phyloP scores from a whole-genome alignment of 164 flowering plant genomes.

The Pachysandra terminalis region DNA sequence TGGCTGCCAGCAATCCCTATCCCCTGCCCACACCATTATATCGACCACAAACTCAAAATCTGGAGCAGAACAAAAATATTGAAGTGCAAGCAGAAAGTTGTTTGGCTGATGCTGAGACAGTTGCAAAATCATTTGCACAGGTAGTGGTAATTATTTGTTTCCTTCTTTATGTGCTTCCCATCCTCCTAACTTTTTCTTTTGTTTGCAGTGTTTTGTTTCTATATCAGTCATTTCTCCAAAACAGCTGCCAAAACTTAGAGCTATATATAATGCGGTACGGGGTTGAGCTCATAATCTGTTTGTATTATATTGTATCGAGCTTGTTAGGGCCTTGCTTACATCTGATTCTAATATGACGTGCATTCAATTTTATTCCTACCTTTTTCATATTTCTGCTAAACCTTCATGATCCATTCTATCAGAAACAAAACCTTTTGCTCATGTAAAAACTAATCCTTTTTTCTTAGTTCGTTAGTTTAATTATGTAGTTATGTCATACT shows the following conservation, averaged over 20 bases:
- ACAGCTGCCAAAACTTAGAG: constrained; percentile 74
- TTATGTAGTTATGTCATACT: too few species aligned
- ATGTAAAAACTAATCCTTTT: too few species aligned
- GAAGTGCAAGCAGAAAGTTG: constrained; percentile 57
- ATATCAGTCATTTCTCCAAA: constrained; percentile 90
- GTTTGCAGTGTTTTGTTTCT: constrained; percentile 71
- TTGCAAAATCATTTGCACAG: constrained; percentile 77
- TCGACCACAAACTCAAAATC: constrained; percentile 47
- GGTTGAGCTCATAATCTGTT: constrained; percentile 1
- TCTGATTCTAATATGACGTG: neutral
- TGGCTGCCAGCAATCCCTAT: constrained; percentile 88
- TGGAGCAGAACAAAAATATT: constrained; percentile 48
- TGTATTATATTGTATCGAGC: neutral
- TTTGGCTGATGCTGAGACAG: constrained; percentile 76
- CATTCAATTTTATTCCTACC: too few species aligned
- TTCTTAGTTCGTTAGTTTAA: too few species aligned
- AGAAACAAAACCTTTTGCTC: too few species aligned
- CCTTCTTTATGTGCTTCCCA: neutral
- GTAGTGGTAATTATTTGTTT: constrained; percentile 24
- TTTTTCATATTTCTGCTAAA: too few species aligned
- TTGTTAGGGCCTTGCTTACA: neutral
- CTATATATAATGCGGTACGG: constrained; percentile 76
- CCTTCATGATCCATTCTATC: too few species aligned
- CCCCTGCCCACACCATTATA: constrained; percentile 82
- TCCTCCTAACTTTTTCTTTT: constrained; percentile 13